Conservation (phyloP, 2,329 filamentous ascomycete genomes). For the Diaporthe humulicola region DNA sequence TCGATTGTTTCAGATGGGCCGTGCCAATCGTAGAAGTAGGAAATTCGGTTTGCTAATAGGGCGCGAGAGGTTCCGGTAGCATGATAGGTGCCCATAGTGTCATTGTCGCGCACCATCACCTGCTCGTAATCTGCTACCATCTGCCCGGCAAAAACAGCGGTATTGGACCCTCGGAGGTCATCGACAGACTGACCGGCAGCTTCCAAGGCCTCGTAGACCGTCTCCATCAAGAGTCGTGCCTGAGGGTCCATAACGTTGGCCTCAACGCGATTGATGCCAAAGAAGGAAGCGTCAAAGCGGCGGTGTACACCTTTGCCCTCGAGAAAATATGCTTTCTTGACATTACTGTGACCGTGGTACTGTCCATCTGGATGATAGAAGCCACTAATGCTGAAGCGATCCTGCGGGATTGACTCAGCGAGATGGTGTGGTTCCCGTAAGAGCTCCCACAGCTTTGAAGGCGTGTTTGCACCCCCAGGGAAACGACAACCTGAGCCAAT, state of each 20-base stretch:
- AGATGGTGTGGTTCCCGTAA: conserved; percentile 44
- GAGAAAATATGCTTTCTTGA: conserved; percentile 35
- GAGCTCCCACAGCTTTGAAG: conserved; percentile 53
- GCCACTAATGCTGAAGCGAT: conserved; percentile 42
- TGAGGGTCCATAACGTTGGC: conserved; percentile 38
- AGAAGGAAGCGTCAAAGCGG: conserved; percentile 44
- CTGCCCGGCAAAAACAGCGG: conserved; percentile 46
- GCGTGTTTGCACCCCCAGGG: conserved; percentile 50
- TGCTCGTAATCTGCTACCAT: conserved; percentile 45
- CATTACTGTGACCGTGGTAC: conserved; percentile 47
- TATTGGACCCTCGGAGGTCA: conserved; percentile 42
- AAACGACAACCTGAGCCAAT: conserved; percentile 56
- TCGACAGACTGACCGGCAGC: conserved; percentile 40
- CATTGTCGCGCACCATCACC: conserved; percentile 36
- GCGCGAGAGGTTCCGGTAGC: conserved; percentile 48
- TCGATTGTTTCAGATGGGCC: conserved; percentile 57
- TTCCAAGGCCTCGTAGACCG: conserved; percentile 44
- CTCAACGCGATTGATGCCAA: conserved; percentile 42
- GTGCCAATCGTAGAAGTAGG: conserved; percentile 54
- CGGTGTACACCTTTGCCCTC: neutral
- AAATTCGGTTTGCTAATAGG: conserved; percentile 54
- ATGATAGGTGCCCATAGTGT: conserved; percentile 15
- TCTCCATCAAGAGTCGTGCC: conserved; percentile 39
- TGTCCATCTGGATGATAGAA: conserved; percentile 46
- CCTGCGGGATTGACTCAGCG: conserved; percentile 39